phyloP scores from a whole-genome alignment of 208 protist species.

The Herpetomonas tarakana region DNA sequence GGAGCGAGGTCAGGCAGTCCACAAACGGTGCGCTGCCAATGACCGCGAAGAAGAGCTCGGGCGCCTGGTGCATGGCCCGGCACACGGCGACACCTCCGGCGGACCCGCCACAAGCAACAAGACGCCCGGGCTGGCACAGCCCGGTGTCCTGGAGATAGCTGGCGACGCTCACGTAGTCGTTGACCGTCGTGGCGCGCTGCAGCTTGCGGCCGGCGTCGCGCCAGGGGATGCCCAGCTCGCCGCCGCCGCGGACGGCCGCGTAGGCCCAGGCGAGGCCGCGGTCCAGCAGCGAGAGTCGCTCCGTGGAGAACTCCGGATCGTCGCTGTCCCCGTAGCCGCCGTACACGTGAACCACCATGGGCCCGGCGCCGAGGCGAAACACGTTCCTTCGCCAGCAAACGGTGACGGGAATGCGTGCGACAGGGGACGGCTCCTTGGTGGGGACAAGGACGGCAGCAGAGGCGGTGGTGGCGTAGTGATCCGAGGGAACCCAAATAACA shows the following conservation, averaged over 20 bases:
- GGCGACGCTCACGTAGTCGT: slow-evolving; percentile 75
- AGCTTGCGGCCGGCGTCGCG: slow-evolving; percentile 48
- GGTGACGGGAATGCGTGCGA: slow-evolving; percentile 41
- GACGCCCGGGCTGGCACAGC: slow-evolving; percentile 24
- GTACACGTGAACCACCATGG: slow-evolving; percentile 69
- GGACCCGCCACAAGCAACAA: slow-evolving; percentile 60
- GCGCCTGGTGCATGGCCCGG: slow-evolving; percentile 58
- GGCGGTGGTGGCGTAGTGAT: slow-evolving; percentile 19
- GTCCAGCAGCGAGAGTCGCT: slow-evolving; percentile 65
- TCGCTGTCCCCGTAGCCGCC: slow-evolving; percentile 67
- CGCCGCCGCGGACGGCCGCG: slow-evolving; percentile 83
- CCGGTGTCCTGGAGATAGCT: slow-evolving; percentile 49
- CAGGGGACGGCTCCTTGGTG: slow-evolving; percentile 12
- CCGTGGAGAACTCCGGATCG: slow-evolving; percentile 52
- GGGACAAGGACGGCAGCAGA: slow-evolving; percentile 8
- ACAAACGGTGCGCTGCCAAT: slow-evolving; percentile 82
- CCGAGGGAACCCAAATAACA: slow-evolving; percentile 63
- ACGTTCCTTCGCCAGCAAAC: slow-evolving; percentile 27
- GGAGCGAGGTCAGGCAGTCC: slow-evolving; percentile 84
- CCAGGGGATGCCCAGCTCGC: slow-evolving; percentile 79
- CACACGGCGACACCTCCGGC: slow-evolving; percentile 85
- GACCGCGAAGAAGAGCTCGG: slow-evolving; percentile 51
- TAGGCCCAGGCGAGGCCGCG: slow-evolving; percentile 75
- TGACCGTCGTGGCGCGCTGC: slow-evolving; percentile 72
- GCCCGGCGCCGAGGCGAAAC: slow-evolving; percentile 14